A percentile compares a stretch with the other conserved stretches of the same genome.
Conservation (phyloP, 2,329 filamentous ascomycete genomes). For the Fusarium nurragi region DNA sequence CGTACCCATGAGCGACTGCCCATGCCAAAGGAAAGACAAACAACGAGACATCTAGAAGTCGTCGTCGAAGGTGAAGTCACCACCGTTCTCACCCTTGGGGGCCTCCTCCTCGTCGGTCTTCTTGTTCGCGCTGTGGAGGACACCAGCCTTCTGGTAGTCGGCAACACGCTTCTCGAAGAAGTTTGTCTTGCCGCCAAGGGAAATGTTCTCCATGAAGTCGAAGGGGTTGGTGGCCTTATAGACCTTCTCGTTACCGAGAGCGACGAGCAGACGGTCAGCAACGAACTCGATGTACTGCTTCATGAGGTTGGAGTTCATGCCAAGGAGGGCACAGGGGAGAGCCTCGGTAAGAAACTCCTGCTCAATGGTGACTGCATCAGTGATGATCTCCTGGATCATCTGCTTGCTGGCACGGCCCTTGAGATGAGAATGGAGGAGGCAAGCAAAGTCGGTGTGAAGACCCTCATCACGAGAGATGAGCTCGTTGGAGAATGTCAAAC, state of each 20-base stretch:
- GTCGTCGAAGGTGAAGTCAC: constrained; percentile 93
- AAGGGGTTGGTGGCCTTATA: constrained; percentile 97
- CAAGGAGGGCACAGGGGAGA: constrained; percentile 89
- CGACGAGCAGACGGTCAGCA: constrained; percentile 90
- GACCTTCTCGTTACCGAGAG: constrained; percentile 92
- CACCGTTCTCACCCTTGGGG: constrained; percentile 67
- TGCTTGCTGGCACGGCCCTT: constrained; percentile 88
- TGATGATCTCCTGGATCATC: constrained; percentile 86
- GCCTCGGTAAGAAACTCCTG: constrained; percentile 98
- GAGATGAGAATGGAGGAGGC: constrained; percentile 95
- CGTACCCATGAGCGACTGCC: constrained; percentile 1
- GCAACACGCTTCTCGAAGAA: constrained; percentile 99
- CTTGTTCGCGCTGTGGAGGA: constrained; percentile 87
- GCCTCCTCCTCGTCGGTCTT: constrained; percentile 65
- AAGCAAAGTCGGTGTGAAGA: constrained; percentile 99
- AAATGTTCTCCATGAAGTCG: constrained; percentile 99
- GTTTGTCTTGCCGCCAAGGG: constrained; percentile 98
- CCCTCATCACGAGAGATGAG: constrained; percentile 99
- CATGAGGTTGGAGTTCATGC: constrained; percentile 98
- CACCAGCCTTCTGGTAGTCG: constrained; percentile 99
- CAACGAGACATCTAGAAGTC: constrained; percentile 78
- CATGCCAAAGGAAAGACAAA: constrained; percentile 12
- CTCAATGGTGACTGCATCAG: constrained; percentile 92
- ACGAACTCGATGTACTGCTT: constrained; percentile 99
- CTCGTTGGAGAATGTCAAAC: constrained; percentile 99